Conservation (phyloP, 2,329 filamentous ascomycete species). For the Xylaria sp. region DNA sequence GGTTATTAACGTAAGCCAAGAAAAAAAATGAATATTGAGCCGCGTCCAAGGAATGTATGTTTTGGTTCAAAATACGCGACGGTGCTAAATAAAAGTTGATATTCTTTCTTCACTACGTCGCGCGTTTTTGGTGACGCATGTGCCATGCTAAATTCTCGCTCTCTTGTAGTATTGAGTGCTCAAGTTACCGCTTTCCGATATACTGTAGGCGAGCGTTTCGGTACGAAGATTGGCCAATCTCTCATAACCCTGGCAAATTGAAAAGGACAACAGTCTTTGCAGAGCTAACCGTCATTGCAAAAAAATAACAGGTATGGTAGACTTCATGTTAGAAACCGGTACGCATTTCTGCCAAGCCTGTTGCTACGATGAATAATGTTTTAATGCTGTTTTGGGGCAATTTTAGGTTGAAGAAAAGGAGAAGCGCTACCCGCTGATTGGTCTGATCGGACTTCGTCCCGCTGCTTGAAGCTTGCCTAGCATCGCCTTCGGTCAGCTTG, state of each 20-base stretch:
- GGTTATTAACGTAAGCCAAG: slow-evolving; percentile 27
- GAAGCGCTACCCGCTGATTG: slow-evolving; percentile 25
- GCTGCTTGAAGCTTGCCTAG: not conserved
- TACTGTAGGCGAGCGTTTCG: not conserved
- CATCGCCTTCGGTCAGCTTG: slow-evolving; percentile 1
- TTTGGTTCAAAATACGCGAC: slow-evolving; percentile 17
- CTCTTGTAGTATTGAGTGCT: not conserved
- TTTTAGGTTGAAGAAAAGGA: not conserved
- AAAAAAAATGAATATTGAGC: slow-evolving; percentile 16
- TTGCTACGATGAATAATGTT: not conserved
- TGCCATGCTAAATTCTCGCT: not conserved
- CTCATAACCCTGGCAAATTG: not conserved
- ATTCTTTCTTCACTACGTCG: not conserved
- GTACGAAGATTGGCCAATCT: not conserved
- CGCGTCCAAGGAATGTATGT: slow-evolving; percentile 4
- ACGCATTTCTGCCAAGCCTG: not conserved
- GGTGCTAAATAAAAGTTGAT: slow-evolving; percentile 18
- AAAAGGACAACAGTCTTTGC: too few relatives aligned
- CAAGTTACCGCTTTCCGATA: not conserved
- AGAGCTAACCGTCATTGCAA: too few relatives aligned
- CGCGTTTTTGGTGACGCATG: not conserved
- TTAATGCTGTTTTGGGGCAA: not conserved
- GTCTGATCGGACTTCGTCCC: slow-evolving; percentile 41
- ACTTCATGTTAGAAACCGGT: not conserved
- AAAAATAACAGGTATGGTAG: not conserved